These are phyloP conservation scores for Nemania sp. DNA, from an alignment of 2,329 filamentous ascomycete genomes.

Conservation along the genomic window DNA sequence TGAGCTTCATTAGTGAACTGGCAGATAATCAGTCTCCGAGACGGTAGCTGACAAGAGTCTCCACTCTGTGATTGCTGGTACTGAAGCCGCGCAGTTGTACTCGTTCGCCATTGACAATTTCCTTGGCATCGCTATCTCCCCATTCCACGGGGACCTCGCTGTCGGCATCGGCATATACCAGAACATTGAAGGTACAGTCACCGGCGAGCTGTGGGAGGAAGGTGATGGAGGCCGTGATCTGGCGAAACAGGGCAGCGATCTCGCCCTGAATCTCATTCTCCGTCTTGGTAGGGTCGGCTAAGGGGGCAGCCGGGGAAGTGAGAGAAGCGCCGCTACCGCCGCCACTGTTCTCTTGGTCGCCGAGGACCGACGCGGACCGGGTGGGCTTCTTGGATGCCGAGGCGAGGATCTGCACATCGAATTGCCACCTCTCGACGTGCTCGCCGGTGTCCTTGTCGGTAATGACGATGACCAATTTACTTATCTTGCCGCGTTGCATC, in stretches of 20 bases:
- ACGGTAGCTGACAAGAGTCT: constrained; percentile 93
- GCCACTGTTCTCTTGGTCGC: constrained; percentile 70
- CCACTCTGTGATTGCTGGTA: constrained; percentile 90
- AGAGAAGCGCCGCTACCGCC: constrained; percentile 16
- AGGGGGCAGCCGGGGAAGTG: constrained; percentile 20
- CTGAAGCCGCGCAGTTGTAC: constrained; percentile 96
- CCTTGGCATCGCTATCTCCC: constrained; percentile 97
- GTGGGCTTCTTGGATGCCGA: constrained; percentile 54
- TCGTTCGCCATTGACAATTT: constrained; percentile 91
- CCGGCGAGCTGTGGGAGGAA: constrained; percentile 93
- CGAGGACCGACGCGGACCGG: constrained; percentile 50
- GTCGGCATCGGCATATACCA: constrained; percentile 96
- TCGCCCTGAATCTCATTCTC: constrained; percentile 93
- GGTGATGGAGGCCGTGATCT: constrained; percentile 96
- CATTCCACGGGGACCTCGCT: constrained; percentile 96
- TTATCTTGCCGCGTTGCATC: constrained; percentile 97
- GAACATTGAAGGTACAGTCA: constrained; percentile 97
- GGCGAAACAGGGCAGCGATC: constrained; percentile 94
- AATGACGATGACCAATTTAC: constrained; percentile 93
- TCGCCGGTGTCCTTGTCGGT: constrained; percentile 97
- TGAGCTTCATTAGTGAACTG: no score
- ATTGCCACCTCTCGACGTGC: constrained; percentile 96
- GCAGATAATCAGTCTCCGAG: constrained; percentile 51
- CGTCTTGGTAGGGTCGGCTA: constrained; percentile 69
- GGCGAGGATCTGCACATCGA: constrained; percentile 67